Evolutionary conservation across 2,329 filamentous ascomycete genomes (phyloP), one percentile per base, ranked within the genome.

Genomic region (Verruconis gallopava): DNA sequence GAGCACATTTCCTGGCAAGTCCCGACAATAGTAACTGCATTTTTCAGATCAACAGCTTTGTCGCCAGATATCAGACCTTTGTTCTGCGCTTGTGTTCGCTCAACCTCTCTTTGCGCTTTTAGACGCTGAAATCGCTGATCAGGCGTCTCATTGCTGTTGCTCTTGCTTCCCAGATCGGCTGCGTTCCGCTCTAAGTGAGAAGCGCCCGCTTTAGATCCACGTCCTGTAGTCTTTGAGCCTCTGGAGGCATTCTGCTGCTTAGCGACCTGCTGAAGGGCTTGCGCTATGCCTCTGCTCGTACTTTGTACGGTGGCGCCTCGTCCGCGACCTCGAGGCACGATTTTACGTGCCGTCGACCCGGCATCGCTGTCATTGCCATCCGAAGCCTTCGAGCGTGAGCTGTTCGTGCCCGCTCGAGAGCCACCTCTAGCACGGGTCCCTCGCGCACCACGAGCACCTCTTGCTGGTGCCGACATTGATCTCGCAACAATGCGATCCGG

Each of bases 1-100:
- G 76, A 71, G 52, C 76, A 80, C 74, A 79, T 79, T 48, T 73
- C 70, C 30, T 66, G 67, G 55, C 76, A 79, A 39, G 69, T 73
- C 39, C 75, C 76, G 4, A 75, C 68, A 1, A 72, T 67, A 15
- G 72, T 77, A 50, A 79, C 76, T 20, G 75, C 74, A 47, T 78
- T 67, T 21, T 68, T 66, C 44, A 79, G 60, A 18, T 64, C 66
- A n/a, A n/a, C n/a, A n/a, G n/a, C n/a, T n/a, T n/a, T n/a, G n/a
- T n/a, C n/a, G 51, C 79, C 71, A 25, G 68, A 66, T 56, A 76
- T 69, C 44, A 69, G 63, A 36, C 70, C 71, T 50, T 66, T 56
- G 42, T 55, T 60, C 38, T 75, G 75, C 17, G 71, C 72, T 39
- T 64, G 52, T 46, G 65, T 59, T 45, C 69, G 64, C 51, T 73